A percentile compares a stretch with the other conserved stretches of the same genome.
These are phyloP conservation scores for Aureobasidium leucospermi DNA, from an alignment of 2,329 filamentous ascomycete genomes.

Conservation along the genomic window DNA sequence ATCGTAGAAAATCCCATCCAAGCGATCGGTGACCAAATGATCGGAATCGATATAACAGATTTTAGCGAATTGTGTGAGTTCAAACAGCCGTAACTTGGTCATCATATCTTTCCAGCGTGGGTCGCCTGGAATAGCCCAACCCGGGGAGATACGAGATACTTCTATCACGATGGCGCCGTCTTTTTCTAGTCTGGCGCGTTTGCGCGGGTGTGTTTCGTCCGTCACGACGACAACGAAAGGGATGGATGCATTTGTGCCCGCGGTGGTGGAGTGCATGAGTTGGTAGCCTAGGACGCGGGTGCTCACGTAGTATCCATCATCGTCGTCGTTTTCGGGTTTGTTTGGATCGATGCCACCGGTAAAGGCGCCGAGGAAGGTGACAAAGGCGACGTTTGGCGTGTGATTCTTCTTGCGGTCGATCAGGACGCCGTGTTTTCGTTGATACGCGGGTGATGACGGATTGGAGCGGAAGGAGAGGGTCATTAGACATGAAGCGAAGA, in stretches of 20 bases:
- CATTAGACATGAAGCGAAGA: slow-evolving; percentile 28
- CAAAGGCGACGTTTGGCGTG: slow-evolving; percentile 27
- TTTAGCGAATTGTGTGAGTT: slow-evolving; percentile 27
- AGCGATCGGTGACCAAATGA: slow-evolving; percentile 22
- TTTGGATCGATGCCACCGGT: slow-evolving; percentile 17
- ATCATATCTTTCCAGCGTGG: slow-evolving; percentile 30
- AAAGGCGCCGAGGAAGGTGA: slow-evolving; percentile 30
- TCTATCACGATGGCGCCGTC: slow-evolving; percentile 32
- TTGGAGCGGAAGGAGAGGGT: slow-evolving; percentile 23
- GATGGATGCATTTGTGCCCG: slow-evolving; percentile 29
- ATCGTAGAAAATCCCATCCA: slow-evolving; percentile 31
- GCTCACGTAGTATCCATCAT: slow-evolving; percentile 31
- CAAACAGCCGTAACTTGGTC: slow-evolving; percentile 30
- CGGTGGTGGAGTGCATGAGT: slow-evolving; percentile 30
- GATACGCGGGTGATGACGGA: neutral
- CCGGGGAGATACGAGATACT: slow-evolving; percentile 26
- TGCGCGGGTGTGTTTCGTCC: slow-evolving; percentile 26
- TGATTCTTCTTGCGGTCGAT: neutral
- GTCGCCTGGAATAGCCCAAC: slow-evolving; percentile 24
- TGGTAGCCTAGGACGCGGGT: slow-evolving; percentile 31
- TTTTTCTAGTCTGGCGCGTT: slow-evolving; percentile 27
- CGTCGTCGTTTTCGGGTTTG: slow-evolving; percentile 22
- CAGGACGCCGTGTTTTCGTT: neutral
- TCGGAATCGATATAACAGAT: slow-evolving; percentile 32
- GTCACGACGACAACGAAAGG: slow-evolving; percentile 34